Conservation (phyloP, 371 early-diverging fungal genomes). For the Actinomortierella ambigua region DNA sequence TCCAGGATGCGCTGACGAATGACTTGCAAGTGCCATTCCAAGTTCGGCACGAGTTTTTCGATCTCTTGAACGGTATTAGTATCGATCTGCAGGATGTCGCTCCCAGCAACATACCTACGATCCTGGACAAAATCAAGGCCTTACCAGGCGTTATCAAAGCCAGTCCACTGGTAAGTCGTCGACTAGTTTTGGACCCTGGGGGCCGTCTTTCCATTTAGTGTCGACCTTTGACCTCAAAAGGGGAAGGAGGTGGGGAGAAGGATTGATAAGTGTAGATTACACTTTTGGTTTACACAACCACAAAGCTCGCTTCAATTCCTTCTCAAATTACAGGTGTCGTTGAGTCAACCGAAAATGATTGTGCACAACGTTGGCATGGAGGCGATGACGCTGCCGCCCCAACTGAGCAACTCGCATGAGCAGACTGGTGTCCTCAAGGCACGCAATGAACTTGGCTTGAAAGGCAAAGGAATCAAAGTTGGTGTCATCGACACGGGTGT, state of each 20-base stretch:
- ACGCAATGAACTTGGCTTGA: constrained; percentile 31
- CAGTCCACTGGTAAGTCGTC: constrained; percentile 23
- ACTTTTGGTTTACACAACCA: too few species aligned
- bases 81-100: constrained; percentile 27
- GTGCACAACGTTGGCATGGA: constrained; percentile 16
- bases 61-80: constrained; percentile 34
- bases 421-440: constrained; percentile 26
- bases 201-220: too few species aligned
- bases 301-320: too few species aligned
- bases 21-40: constrained; percentile 13
- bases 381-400: constrained; percentile 11
- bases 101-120: constrained; percentile 7
- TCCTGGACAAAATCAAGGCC: constrained; percentile 23
- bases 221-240: too few species aligned
- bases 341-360: constrained; percentile 28
- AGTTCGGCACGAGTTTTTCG: constrained; percentile 34
- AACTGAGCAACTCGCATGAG: constrained; percentile 33
- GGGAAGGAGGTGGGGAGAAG: too few species aligned
- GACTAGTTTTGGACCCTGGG: too few species aligned
- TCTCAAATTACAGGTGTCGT: constrained; percentile 6
- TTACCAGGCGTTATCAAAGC: constrained; percentile 27
- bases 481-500: constrained; percentile 63
- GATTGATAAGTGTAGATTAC: not conserved
- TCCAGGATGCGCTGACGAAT: constrained; percentile 11
- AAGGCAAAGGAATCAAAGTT: constrained; percentile 67